phyloP scores from a whole-genome alignment of 371 early-diverging fungal species.

The Coemansia sp. region DNA sequence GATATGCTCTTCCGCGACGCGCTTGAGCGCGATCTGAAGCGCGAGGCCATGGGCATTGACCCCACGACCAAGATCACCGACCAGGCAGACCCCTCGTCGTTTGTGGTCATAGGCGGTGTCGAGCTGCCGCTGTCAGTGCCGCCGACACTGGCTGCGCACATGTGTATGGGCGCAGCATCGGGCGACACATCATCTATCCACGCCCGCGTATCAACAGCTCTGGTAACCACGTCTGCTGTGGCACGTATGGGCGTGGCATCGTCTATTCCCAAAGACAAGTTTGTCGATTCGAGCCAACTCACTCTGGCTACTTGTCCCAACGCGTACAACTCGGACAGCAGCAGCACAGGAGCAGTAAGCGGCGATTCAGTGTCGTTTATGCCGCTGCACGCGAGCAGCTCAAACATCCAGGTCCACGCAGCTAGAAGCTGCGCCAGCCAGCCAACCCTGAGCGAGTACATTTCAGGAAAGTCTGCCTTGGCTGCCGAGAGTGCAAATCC shows the following conservation, averaged over 20 bases:
- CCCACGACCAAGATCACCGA: slow-evolving; percentile 65
- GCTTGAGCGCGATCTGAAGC: slow-evolving; percentile 96
- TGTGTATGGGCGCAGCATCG: not conserved
- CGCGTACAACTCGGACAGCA: not conserved
- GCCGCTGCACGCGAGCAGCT: not conserved
- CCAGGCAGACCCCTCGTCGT: slow-evolving; percentile 23
- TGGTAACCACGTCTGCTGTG: slow-evolving; percentile 8
- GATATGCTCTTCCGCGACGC: slow-evolving; percentile 97
- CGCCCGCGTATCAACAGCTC: slow-evolving; percentile 19
- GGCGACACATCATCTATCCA: not conserved
- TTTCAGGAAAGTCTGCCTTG: slow-evolving; percentile 22
- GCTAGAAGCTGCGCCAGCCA: slow-evolving; percentile 7
- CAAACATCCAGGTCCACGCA: not conserved
- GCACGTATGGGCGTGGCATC: too few relatives aligned
- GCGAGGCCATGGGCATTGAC: slow-evolving; percentile 84
- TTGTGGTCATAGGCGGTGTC: slow-evolving; percentile 51
- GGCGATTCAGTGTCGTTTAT: not conserved
- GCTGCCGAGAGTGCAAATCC: not conserved
- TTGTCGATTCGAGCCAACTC: not conserved
- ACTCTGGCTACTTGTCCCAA: not conserved
- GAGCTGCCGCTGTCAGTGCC: slow-evolving; percentile 52
- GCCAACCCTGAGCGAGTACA: slow-evolving; percentile 49
- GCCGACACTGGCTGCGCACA: slow-evolving; percentile 43
- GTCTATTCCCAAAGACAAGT: not conserved
- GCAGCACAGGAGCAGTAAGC: not conserved